Percentiles rank a stretch among this genome's conserved stretches.
Conservation (phyloP, 2,329 filamentous ascomycete species). For the Botrytis deweyae region DNA sequence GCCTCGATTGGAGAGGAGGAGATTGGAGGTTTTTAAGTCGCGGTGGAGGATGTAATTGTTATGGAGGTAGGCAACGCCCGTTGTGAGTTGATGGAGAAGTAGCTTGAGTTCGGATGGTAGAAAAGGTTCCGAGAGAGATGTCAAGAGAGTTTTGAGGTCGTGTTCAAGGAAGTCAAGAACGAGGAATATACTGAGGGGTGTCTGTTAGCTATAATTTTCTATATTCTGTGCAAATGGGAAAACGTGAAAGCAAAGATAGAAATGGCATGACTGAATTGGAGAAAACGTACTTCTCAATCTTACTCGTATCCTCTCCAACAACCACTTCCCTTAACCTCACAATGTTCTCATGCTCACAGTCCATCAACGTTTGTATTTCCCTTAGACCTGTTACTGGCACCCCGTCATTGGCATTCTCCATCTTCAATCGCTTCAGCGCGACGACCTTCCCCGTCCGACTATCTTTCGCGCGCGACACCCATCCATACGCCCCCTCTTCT, state of each 20-base stretch:
- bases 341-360: conserved; percentile 78
- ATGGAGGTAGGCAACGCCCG: conserved; percentile 83
- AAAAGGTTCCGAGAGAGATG: conserved; percentile 93
- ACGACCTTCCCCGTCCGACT: conserved; percentile 74
- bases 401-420: conserved; percentile 71
- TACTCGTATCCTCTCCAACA: conserved; percentile 60
- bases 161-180: conserved; percentile 98
- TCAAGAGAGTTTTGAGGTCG: conserved; percentile 88
- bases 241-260: background rate
- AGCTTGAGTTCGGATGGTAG: conserved; percentile 90
- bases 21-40: conserved; percentile 89
- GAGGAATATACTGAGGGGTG: conserved; percentile 70
- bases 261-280: conserved; percentile 20
- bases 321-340: conserved; percentile 83
- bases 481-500: conserved; percentile 95
- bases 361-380: conserved; percentile 88
- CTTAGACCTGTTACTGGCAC: conserved; percentile 88
- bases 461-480: conserved; percentile 82
- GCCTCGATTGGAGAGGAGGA: conserved; percentile 92
- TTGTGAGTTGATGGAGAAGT: conserved; percentile 76
- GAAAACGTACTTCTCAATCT: conserved; percentile 53
- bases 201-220: conserved; percentile 26
- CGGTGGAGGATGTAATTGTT: conserved; percentile 88
- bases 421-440: conserved; percentile 90
- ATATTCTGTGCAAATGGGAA: background rate